Percentiles rank a stretch among this genome's conserved stretches.
phyloP scores from a whole-genome alignment of 768 basidiomycete genomes.

The Boletus barrowsii region DNA sequence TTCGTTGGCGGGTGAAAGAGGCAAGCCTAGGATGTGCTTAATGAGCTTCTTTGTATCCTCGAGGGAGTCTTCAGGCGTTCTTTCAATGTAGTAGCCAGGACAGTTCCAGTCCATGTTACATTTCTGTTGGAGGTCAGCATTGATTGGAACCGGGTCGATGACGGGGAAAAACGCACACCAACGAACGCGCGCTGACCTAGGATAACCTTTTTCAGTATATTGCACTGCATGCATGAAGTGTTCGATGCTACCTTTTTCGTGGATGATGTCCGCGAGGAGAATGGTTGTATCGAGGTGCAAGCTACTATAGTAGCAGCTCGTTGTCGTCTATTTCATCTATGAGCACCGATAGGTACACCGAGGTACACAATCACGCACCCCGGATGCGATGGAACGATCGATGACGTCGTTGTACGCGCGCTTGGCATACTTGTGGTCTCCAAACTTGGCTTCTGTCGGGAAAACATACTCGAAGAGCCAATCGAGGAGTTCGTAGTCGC shows the following conservation, averaged over 20 bases:
- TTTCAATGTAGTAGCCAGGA: constrained; percentile 63
- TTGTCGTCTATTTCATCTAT: constrained; percentile 62
- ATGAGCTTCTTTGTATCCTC: constrained; percentile 62
- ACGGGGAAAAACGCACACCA: constrained; percentile 49
- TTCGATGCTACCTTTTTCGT: constrained; percentile 44
- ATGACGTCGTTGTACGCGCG: constrained; percentile 68
- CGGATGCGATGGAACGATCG: constrained; percentile 60
- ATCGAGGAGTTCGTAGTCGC: constrained; percentile 77
- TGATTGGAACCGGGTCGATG: not conserved
- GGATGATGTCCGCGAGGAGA: constrained; percentile 69
- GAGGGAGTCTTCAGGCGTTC: constrained; percentile 51
- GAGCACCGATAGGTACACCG: not conserved
- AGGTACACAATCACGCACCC: constrained; percentile 47
- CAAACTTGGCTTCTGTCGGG: constrained; percentile 77
- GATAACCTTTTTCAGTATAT: constrained; percentile 1
- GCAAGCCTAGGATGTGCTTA: constrained; percentile 57
- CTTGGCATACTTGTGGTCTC: constrained; percentile 61
- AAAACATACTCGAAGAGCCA: constrained; percentile 85
- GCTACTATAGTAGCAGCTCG: constrained; percentile 86
- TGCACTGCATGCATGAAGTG: not conserved
- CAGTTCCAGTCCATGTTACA: constrained; percentile 53
- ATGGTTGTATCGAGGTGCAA: constrained; percentile 78
- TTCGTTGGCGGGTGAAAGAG: constrained; percentile 32
- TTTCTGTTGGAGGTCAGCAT: constrained; percentile 23
- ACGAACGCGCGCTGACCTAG: constrained; percentile 84